A percentile compares a stretch with the other conserved stretches of the same genome.
Conservation (phyloP, 495 filamentous ascomycete species). For the Xylaria palmicola region DNA sequence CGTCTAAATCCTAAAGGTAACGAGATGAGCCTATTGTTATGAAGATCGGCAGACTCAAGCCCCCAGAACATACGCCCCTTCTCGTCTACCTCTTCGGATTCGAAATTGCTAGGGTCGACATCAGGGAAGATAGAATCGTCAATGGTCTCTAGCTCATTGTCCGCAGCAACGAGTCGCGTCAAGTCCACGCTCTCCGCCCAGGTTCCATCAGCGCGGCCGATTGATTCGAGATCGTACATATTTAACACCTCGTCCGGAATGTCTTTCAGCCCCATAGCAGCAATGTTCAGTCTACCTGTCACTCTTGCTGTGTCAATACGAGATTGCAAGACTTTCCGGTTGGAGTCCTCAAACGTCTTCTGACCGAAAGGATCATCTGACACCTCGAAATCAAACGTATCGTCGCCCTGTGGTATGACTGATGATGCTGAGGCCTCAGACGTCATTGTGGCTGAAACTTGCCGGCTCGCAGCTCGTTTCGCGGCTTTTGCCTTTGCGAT, state of each 20-base stretch:
- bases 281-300: constrained; percentile 86
- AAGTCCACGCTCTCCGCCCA: constrained; percentile 97
- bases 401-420: constrained; percentile 45
- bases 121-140: constrained; percentile 76
- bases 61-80: constrained; percentile 78
- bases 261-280: constrained; percentile 74
- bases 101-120: constrained; percentile 53
- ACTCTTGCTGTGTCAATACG: constrained; percentile 72
- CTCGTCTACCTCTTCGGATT: constrained; percentile 57
- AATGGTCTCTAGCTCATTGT: constrained; percentile 82
- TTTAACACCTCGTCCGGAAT: constrained; percentile 81
- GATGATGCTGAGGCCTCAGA: constrained; percentile 42
- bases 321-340: constrained; percentile 67
- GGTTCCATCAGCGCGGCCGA: constrained; percentile 52
- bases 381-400: constrained; percentile 55
- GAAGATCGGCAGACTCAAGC: constrained; percentile 78
- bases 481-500: constrained; percentile 95
- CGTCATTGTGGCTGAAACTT: constrained; percentile 32
- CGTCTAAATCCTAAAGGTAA: constrained; percentile 75
- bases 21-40: constrained; percentile 72
- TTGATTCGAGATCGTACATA: constrained; percentile 78
- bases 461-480: constrained; percentile 55
- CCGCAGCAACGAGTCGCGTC: constrained; percentile 82
- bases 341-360: constrained; percentile 55
- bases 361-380: constrained; percentile 68